Conservation (phyloP, 1,284 basidiomycete genomes). For the Puccinia horiana region DNA sequence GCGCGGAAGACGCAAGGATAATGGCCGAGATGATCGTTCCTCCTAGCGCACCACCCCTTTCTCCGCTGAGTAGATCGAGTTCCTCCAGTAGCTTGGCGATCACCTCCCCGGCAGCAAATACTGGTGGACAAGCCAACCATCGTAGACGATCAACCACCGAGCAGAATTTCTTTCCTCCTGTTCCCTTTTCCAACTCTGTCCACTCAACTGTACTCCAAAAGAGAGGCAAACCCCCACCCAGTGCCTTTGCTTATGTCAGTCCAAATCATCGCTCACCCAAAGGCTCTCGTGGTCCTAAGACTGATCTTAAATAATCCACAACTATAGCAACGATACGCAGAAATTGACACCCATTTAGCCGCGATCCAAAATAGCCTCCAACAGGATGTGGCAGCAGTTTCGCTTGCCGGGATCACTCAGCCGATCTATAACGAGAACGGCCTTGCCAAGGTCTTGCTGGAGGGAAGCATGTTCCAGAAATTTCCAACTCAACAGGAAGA, state of each 20-base stretch:
- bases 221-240: neutral
- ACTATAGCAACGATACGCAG: conserved; percentile 8
- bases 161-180: neutral
- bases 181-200: neutral
- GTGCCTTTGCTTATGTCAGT: conserved; percentile 8
- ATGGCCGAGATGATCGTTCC: too few relatives aligned
- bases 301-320: too few relatives aligned
- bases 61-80: too few relatives aligned
- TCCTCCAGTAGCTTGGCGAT: too few relatives aligned
- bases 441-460: neutral
- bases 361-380: conserved; percentile 6
- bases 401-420: neutral
- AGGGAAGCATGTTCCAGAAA: conserved; percentile 1
- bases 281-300: too few relatives aligned
- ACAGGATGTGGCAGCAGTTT: neutral
- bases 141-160: too few relatives aligned
- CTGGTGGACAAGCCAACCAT: too few relatives aligned
- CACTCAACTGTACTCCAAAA: neutral
- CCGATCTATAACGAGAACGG: conserved; percentile 21
- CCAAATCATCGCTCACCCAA: too few relatives aligned
- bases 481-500: neutral
- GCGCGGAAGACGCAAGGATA: neutral
- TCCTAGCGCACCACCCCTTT: too few relatives aligned
- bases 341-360: conserved; percentile 27
- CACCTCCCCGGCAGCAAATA: too few relatives aligned